Conservation (phyloP, 805 yeast species). For the Blastobotrys terrestris region DNA sequence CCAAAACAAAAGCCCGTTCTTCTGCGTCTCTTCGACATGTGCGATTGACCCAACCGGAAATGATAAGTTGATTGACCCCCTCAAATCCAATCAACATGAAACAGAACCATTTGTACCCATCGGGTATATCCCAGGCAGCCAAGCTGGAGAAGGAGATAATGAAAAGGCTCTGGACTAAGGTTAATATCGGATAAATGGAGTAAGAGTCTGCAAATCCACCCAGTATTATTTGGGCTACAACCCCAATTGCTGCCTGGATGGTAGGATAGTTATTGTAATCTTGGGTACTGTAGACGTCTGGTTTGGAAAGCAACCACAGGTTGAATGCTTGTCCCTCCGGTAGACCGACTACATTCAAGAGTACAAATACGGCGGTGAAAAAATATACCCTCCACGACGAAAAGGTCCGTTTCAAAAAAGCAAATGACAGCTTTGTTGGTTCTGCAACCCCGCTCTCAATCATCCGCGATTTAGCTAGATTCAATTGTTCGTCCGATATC, state of each 20-base stretch:
- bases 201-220: conserved; percentile 36
- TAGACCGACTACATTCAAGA: conserved; percentile 36
- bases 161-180: conserved; percentile 29
- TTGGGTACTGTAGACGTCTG: conserved; percentile 28
- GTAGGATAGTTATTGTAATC: conserved; percentile 39
- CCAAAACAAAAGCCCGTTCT: conserved; percentile 32
- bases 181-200: conserved; percentile 35
- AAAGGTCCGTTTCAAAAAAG: conserved; percentile 23
- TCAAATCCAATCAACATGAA: conserved; percentile 35
- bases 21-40: conserved; percentile 30
- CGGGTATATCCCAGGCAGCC: conserved; percentile 39
- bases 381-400: conserved; percentile 30
- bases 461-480: conserved; percentile 29
- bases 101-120: conserved; percentile 38
- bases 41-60: conserved; percentile 40
- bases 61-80: conserved; percentile 34
- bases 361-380: conserved; percentile 31
- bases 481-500: conserved; percentile 6
- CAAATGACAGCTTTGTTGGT: conserved; percentile 19
- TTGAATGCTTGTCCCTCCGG: conserved; percentile 39
- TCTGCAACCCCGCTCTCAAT: conserved; percentile 23
- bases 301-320: conserved; percentile 34
- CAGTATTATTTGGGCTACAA: conserved; percentile 36
- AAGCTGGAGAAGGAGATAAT: conserved; percentile 35
- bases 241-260: conserved; percentile 37